Base-by-base conservation (phyloP, 202 grass and related monocot genomes). In the Bolboschoenoplectus hybrid region DNA sequence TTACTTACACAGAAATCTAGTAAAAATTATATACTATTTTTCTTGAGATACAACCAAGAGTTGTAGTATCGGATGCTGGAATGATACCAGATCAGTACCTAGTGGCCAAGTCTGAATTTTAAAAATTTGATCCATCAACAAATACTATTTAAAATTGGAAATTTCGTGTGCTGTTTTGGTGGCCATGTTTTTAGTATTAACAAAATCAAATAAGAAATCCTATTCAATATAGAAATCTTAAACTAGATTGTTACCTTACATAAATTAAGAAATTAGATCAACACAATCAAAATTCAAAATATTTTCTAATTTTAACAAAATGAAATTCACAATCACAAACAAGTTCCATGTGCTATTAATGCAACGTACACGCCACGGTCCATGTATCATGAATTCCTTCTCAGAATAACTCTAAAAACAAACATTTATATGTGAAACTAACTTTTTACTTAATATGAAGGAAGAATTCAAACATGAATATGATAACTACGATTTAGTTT, bases 361-460 rank as follows among this genome's bases (percentile, higher is more conserved):
- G 38, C 11, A 80, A 41, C 38, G 3, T 41, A 11, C 52, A 61
- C 17, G 76, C 8, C 32, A 56, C 16, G 35, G 34, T 26, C 20
- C 47, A 78, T 78, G 74, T 56, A 40, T 40, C 47, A 78, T 78
- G 74, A 39, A 40, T 40, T 32, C 5, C 50, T 78, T 78, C 74
- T 78, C 74, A 77, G 34, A 77, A 77, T 14, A 77, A 17, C 74
- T 77, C 74, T 55, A 55, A 77, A 77, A 53, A 9, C 12, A 77
- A 34, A 56, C 13, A 56, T 80, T 60, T 19, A 80, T 57, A 80
- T 11, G 40, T 19, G 38, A 44, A 80, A 40, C 13, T 72, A 47
- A 60, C 17, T 0, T 11, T 19, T 19, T 19, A 38, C 34, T 6
- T 11, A 1, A 9, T 26, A 26, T 26, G 52, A 74, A 74, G 3